Evolutionary conservation across 192 early-diverging fungal species (phyloP).

Genomic region (Backusella westeae): DNA sequence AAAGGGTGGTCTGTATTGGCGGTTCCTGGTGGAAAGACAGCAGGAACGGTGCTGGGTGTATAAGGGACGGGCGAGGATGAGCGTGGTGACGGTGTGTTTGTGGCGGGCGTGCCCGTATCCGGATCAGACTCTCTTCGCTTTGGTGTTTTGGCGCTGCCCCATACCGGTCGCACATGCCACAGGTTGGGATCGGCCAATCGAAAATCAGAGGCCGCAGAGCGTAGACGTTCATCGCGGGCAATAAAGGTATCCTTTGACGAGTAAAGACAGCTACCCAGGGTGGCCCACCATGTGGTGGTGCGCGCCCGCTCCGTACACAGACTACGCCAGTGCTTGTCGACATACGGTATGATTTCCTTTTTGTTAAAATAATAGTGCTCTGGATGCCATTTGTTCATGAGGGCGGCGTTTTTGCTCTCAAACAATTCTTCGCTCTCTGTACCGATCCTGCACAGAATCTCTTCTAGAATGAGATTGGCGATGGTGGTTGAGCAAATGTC

Average conservation of each 20-base stretch:
- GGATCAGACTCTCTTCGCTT: neutral
- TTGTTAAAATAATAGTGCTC: constrained; percentile 62
- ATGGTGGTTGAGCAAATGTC: constrained; percentile 61
- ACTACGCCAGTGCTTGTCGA: constrained; percentile 62
- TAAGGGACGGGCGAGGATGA: constrained; percentile 20
- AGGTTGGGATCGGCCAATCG: constrained; percentile 53
- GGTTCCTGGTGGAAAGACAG: constrained; percentile 9
- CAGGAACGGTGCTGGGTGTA: neutral
- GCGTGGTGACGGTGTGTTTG: constrained; percentile 32
- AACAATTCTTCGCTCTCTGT: constrained; percentile 19
- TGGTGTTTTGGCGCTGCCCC: constrained; percentile 17
- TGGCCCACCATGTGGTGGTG: constrained; percentile 70
- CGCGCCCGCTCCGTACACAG: constrained; percentile 61
- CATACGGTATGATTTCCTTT: constrained; percentile 63
- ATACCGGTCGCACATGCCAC: constrained; percentile 56
- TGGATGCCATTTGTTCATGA: constrained; percentile 40
- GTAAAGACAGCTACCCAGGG: constrained; percentile 62
- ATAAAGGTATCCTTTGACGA: constrained; percentile 61
- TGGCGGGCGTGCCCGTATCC: constrained; percentile 15
- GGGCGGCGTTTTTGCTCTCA: constrained; percentile 35
- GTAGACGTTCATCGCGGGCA: constrained; percentile 50
- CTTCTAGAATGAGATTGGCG: constrained; percentile 58
- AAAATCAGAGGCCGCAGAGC: constrained; percentile 62
- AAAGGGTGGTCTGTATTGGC: constrained; percentile 48
- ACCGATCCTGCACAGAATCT: constrained; percentile 36